phyloP scores from a whole-genome alignment of 2,329 filamentous ascomycete species.

The Colletotrichum orbiculare region DNA sequence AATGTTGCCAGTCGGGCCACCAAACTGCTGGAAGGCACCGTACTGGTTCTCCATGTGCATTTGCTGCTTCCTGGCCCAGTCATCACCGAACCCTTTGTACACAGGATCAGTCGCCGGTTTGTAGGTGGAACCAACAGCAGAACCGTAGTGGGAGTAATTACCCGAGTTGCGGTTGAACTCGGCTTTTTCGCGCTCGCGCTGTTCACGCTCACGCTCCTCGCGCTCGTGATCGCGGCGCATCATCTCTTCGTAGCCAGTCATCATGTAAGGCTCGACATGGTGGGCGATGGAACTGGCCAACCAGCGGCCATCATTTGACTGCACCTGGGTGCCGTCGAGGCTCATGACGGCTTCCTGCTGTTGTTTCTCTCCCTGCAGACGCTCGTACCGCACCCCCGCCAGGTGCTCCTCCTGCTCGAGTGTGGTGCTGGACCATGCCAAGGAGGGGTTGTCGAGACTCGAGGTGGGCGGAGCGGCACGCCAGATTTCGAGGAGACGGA shows the following conservation, averaged over 20 bases:
- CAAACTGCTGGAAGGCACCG: constrained; percentile 66
- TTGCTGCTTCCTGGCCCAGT: constrained; percentile 50
- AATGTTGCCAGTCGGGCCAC: constrained; percentile 53
- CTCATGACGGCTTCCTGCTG: constrained; percentile 56
- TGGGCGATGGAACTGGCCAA: constrained; percentile 47
- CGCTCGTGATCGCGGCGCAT: constrained; percentile 71
- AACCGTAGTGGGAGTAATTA: constrained; percentile 57
- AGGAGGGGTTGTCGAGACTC: constrained; percentile 61
- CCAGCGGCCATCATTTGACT: constrained; percentile 67
- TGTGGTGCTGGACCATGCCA: constrained; percentile 64
- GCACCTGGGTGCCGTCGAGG: constrained; percentile 64
- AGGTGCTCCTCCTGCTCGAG: constrained; percentile 69
- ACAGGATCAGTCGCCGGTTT: constrained; percentile 71
- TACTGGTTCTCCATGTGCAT: constrained; percentile 76
- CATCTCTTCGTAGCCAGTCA: constrained; percentile 80
- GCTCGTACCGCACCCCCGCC: constrained; percentile 71
- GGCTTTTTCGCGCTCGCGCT: constrained; percentile 46
- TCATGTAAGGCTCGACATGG: constrained; percentile 84
- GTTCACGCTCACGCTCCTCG: constrained; percentile 57
- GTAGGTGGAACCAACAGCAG: constrained; percentile 45
- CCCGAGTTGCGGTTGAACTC: constrained; percentile 49
- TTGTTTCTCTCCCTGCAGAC: constrained; percentile 49
- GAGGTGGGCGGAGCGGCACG: constrained; percentile 79
- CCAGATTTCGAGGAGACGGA: constrained; percentile 86
- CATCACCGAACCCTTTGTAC: constrained; percentile 61